These are phyloP conservation scores for Punctularia strigosozonata DNA, from an alignment of 768 basidiomycete species.

Conservation along the genomic window DNA sequence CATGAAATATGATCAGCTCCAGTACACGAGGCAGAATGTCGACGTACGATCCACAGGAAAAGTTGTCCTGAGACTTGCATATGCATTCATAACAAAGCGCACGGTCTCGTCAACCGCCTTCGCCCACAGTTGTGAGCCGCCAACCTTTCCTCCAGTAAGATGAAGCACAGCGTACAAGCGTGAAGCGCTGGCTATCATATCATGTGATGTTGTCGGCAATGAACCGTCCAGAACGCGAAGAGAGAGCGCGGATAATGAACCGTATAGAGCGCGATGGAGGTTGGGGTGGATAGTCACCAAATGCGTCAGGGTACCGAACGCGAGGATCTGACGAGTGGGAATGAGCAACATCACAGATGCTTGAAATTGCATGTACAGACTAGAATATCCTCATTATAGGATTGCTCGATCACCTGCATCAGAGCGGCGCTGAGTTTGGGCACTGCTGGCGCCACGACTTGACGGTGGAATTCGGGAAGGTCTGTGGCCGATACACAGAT, in stretches of 20 bases:
- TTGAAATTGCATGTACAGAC: conserved; percentile 22
- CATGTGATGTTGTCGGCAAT: conserved; percentile 25
- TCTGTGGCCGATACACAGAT: conserved; percentile 51
- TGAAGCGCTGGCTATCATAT: conserved; percentile 36
- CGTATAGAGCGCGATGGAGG: conserved; percentile 43
- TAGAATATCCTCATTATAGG: conserved; percentile 38
- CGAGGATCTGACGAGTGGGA: conserved; percentile 25
- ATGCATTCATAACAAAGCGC: conserved; percentile 51
- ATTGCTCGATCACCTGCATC: conserved; percentile 41
- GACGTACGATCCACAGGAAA: conserved; percentile 35
- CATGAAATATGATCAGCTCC: conserved; percentile 1
- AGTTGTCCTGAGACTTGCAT: conserved; percentile 46
- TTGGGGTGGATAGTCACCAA: conserved; percentile 59
- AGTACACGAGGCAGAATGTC: background rate
- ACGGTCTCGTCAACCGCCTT: conserved; percentile 65
- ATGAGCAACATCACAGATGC: conserved; percentile 3
- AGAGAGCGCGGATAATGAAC: conserved; percentile 39
- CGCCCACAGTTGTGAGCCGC: conserved; percentile 59
- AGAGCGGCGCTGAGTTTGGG: conserved; percentile 58
- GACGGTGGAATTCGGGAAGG: conserved; percentile 73
- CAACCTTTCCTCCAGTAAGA: conserved; percentile 70
- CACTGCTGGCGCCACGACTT: conserved; percentile 59
- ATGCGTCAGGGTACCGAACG: conserved; percentile 35
- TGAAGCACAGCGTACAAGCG: conserved; percentile 52
- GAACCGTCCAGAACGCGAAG: conserved; percentile 47